phyloP scores from a whole-genome alignment of 148 eudicot species.

The Fagopyrum homotropicum region DNA sequence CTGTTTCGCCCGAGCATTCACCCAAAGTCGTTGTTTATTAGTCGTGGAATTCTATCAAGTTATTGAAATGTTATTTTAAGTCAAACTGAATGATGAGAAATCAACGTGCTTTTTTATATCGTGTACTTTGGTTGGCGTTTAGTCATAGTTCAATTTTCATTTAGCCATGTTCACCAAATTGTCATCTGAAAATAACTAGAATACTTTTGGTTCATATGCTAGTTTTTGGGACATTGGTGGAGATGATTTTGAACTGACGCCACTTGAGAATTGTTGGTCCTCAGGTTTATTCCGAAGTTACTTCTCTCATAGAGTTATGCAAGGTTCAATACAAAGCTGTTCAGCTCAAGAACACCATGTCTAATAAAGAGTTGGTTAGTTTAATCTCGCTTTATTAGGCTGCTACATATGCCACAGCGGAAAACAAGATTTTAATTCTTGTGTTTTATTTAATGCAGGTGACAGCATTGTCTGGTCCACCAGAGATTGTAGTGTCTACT shows the following conservation, averaged over 20 bases:
- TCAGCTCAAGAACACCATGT: slow-evolving; percentile 61
- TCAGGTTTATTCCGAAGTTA: slow-evolving; percentile 67
- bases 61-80: too few relatives aligned
- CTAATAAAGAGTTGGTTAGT: slow-evolving; percentile 72
- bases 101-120: too few relatives aligned
- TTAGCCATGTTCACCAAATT: too few relatives aligned
- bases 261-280: background rate
- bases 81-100: too few relatives aligned
- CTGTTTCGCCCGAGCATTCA: too few relatives aligned
- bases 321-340: slow-evolving; percentile 67
- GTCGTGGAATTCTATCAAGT: too few relatives aligned
- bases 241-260: background rate
- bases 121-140: too few relatives aligned
- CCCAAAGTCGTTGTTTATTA: too few relatives aligned
- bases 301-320: slow-evolving; percentile 66
- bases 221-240: background rate
- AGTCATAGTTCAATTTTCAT: too few relatives aligned
- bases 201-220: background rate
- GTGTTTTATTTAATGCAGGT: slow-evolving; percentile 29
- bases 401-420: background rate
- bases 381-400: background rate
- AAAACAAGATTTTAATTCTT: background rate
- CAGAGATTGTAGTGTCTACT: slow-evolving; percentile 78
- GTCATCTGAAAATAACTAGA: too few relatives aligned
- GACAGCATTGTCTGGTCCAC: slow-evolving; percentile 68